These are phyloP conservation scores for Terfezia claveryi DNA, from an alignment of 495 filamentous ascomycete species.

Conservation along the genomic window DNA sequence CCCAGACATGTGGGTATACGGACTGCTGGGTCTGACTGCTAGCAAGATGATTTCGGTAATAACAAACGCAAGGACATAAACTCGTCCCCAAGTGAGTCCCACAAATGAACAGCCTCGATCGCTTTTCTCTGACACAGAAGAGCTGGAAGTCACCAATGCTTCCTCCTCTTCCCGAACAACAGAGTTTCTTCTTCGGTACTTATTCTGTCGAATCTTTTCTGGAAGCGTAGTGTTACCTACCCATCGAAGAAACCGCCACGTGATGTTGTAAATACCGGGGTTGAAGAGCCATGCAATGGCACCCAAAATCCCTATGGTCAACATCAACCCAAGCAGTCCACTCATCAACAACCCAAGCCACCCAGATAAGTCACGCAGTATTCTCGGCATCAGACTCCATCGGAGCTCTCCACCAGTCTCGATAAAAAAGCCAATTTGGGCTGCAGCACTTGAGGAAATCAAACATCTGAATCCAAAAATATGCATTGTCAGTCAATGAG, in stretches of 20 bases:
- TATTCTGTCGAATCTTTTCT: background rate
- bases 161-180: background rate
- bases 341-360: constrained; percentile 25
- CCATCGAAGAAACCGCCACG: constrained; percentile 1
- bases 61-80: background rate
- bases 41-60: constrained; percentile 2
- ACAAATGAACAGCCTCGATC: no score
- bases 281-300: constrained; percentile 19
- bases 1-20: constrained; percentile 8
- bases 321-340: constrained; percentile 22
- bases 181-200: background rate
- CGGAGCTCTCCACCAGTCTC: constrained; percentile 25
- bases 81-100: background rate
- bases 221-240: constrained; percentile 1
- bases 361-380: constrained; percentile 24
- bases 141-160: background rate
- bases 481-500: background rate
- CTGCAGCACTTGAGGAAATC: constrained; percentile 20
- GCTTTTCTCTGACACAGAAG: background rate
- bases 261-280: constrained; percentile 19
- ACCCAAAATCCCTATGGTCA: constrained; percentile 20
- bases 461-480: constrained; percentile 6
- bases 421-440: constrained; percentile 26
- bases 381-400: constrained; percentile 23
- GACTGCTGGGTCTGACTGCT: constrained; percentile 5